A percentile compares a stretch with the other conserved stretches of the same genome.
Conservation (phyloP, 768 basidiomycete genomes). For the Pleurotus cornucopiae region DNA sequence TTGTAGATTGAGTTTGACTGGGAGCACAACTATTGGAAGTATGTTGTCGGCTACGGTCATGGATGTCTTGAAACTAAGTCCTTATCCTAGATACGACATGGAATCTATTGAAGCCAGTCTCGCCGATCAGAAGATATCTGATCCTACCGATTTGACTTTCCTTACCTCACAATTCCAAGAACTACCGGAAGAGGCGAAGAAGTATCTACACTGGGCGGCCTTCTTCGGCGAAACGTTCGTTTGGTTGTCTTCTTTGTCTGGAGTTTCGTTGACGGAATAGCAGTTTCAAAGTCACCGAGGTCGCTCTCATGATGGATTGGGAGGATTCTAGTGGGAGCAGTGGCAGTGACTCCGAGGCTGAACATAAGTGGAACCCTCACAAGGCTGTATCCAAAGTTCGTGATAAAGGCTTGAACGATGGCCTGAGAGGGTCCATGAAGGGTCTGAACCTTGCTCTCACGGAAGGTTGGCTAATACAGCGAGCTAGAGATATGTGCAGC, state of each 20-base stretch:
- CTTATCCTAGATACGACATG: slow-evolving; percentile 46
- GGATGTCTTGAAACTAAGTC: neutral
- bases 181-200: slow-evolving; percentile 59
- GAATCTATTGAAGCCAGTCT: slow-evolving; percentile 50
- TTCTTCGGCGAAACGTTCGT: slow-evolving; percentile 70
- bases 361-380: slow-evolving; percentile 49
- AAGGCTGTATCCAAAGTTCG: slow-evolving; percentile 45
- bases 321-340: slow-evolving; percentile 55
- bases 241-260: too few relatives aligned
- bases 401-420: slow-evolving; percentile 32
- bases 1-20: slow-evolving; percentile 59
- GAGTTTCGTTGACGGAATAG: neutral
- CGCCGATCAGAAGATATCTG: slow-evolving; percentile 45
- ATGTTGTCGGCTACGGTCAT: slow-evolving; percentile 18
- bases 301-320: slow-evolving; percentile 71
- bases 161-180: slow-evolving; percentile 55
- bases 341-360: slow-evolving; percentile 46
- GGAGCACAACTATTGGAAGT: slow-evolving; percentile 67
- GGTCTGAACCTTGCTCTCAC: slow-evolving; percentile 63
- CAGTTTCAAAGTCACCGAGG: slow-evolving; percentile 73
- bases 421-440: slow-evolving; percentile 56
- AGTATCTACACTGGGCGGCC: slow-evolving; percentile 67
- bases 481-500: slow-evolving; percentile 72
- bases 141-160: slow-evolving; percentile 62
- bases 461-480: slow-evolving; percentile 72